Base-by-base conservation (phyloP, 805 yeast genomes). In the Kockiozyma suomiensis region DNA sequence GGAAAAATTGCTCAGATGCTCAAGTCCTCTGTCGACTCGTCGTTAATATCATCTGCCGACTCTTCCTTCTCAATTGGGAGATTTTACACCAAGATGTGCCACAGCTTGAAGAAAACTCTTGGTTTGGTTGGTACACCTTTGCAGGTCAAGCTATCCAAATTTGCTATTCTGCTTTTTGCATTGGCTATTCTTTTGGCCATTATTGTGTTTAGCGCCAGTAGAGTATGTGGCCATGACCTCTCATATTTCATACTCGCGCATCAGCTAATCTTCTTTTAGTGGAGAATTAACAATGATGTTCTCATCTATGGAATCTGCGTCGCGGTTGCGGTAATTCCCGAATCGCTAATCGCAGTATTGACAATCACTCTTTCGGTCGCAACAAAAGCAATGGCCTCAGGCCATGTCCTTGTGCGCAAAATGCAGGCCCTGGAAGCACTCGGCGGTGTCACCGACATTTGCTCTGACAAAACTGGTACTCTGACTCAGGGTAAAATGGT, bases 241-340 rank as follows among this genome's bases (percentile, higher is more conserved):
- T 28, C 7, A 15, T 12, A n/a, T 12, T 7, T 25, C 1, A 42
- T 26, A 13, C 26, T 23, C 10, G 30, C 17, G 5, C 21, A 4
- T 6, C 7, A 19, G n/a, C 55, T 50, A 42, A 50, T 40, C 3
- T 15, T 8, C 8, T 42, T 0, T 23, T 35, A 57, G 59, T 62
- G 64, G 64, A 17, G 37, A 21, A 57, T 62, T 23, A 84, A 83
- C 67, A 82, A 79, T 58, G 90, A 89, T 67, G 94, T 90, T 32
- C 96, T 96, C n/a, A 85, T 90, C 50, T 90, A 90, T 71, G 96
- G 96, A 28, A 86, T 90, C 70, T 90, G 96, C 76, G 93, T 88
- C 50, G 88, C 88, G 68, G 76, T 87, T 50, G 84, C 92, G 3
- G 88, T 88, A 90, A 87, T 87, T 64, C 94, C 94, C 3, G 87